Percentiles rank a stretch among this genome's conserved stretches.
phyloP scores from a whole-genome alignment of 805 yeast species.

The Danielia reshetovae region DNA sequence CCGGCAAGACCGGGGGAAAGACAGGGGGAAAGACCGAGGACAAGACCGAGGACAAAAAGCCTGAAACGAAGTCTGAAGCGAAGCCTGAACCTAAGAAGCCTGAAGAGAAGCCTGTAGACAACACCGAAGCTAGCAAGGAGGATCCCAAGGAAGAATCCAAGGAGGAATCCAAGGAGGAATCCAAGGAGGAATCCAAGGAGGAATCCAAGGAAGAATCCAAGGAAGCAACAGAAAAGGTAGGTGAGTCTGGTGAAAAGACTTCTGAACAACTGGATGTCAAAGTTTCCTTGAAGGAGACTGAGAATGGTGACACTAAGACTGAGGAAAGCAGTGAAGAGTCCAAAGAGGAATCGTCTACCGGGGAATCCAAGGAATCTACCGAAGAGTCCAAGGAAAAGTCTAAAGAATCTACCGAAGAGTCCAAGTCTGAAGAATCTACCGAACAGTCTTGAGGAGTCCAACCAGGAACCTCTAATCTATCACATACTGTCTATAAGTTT shows the following conservation, averaged over 20 bases:
- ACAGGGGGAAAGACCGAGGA: not conserved
- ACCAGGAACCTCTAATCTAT: not conserved
- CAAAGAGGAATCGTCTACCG: not conserved
- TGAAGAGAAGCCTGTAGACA: not conserved
- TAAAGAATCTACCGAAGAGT: not conserved
- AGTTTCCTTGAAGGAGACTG: not conserved
- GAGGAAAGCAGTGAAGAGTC: not conserved
- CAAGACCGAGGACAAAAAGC: not conserved
- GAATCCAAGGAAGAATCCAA: not conserved
- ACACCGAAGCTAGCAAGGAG: not conserved
- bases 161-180: not conserved
- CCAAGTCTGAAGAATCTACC: not conserved
- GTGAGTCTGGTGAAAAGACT: not conserved
- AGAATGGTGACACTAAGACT: too few species aligned
- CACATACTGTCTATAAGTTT: too few species aligned
- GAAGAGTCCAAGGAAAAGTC: not conserved
- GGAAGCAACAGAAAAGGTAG: not conserved
- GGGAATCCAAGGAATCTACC: not conserved
- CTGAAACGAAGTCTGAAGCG: not conserved
- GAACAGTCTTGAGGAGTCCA: too few species aligned
- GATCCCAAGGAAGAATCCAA: not conserved
- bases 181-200: not conserved
- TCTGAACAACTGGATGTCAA: not conserved
- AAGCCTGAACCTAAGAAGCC: not conserved
- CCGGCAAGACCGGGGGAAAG: too few species aligned